Percentiles rank a stretch among this genome's conserved stretches.
Evolutionary conservation across 2,329 filamentous ascomycete genomes (phyloP).

Genomic region (Magnaporthiopsis poae): DNA sequence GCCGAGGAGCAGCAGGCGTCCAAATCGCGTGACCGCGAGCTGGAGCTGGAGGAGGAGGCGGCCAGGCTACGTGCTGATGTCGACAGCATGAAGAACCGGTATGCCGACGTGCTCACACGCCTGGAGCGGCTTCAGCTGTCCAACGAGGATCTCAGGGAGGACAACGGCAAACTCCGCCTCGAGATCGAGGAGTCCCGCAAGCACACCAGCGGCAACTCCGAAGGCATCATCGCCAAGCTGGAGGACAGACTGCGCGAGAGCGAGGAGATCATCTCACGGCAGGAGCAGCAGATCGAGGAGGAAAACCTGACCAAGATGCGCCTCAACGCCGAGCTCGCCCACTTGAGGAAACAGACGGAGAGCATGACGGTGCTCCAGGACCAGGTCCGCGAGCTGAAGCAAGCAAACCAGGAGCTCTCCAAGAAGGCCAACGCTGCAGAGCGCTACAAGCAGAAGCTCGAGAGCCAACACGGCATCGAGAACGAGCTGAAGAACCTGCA

Average conservation of each 20-base stretch:
- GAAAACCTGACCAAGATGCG: conserved; percentile 34
- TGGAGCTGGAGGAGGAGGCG: conserved; percentile 48
- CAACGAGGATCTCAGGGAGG: conserved; percentile 55
- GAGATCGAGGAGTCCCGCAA: conserved; percentile 45
- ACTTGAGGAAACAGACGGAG: conserved; percentile 35
- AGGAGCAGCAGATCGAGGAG: conserved; percentile 57
- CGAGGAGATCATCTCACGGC: conserved; percentile 59
- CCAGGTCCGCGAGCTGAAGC: conserved; percentile 49
- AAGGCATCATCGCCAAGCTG: conserved; percentile 42
- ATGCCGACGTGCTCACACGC: conserved; percentile 49
- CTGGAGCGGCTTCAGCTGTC: conserved; percentile 51
- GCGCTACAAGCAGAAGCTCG: conserved; percentile 53
- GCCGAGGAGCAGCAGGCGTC: conserved; percentile 1
- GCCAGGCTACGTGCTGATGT: conserved; percentile 40
- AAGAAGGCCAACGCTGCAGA: conserved; percentile 56
- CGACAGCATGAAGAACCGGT: conserved; percentile 44
- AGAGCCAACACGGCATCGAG: conserved; percentile 44
- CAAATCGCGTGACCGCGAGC: conserved; percentile 40
- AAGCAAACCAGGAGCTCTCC: conserved; percentile 47
- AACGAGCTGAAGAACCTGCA: conserved; percentile 46
- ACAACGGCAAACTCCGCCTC: conserved; percentile 47
- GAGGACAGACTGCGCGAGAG: conserved; percentile 53
- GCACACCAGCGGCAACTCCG: conserved; percentile 42
- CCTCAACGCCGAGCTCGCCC: conserved; percentile 38
- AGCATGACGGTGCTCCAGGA: conserved; percentile 45